Evolutionary conservation across 257 asterid genomes (phyloP), one percentile per base, ranked within the genome.

Genomic region (Buddleja alternifolia): DNA sequence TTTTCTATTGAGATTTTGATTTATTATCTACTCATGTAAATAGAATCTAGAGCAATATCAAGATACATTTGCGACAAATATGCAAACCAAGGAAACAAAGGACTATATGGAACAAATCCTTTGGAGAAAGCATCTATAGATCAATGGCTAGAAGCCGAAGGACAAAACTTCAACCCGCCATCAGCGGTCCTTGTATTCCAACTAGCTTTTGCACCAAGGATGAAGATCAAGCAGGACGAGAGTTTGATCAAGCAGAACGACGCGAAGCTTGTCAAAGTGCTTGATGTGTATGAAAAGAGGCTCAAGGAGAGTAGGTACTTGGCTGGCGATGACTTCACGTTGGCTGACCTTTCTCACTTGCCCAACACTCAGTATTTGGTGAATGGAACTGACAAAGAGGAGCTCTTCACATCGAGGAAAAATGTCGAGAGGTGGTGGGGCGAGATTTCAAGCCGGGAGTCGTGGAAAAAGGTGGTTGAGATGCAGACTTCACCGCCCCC

Each of bases 371-470:
- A 82, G 39, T 78, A 71, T 70, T 77, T 91, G 79, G 81, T 76
- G 71, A 80, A 68, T n/a, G 67, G 72, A 20, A 80, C 88, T 20
- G 76, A 75, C 8, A 61, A 41, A 36, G 84, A 69, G 47, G 95
- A 85, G 69, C 75, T 84, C 17, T 74, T 90, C 54, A 75, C 74
- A 55, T 76, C 86, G 24, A 81, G 96, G 85, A 70, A 81, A 73
- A 88, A 90, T 60, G 92, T 90, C 5, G 92, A 70, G 59, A 82
- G 97, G 82, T 90, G 97, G 97, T 88, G 97, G 97, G 80, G 37
- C 9, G 95, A 90, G 74, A 88, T 90, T 61, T 84, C 95, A 0
- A 53, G 73, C 66, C 67, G 93, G 3, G 89, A 84, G 64, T 78
- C 95, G n/a, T 90, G 97, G 96, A 90, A 80, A 71, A 82, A 84